A percentile compares a stretch with the other conserved stretches of the same genome.
phyloP scores from a whole-genome alignment of 192 early-diverging fungal species.

The Backusella parvicylindrica region DNA sequence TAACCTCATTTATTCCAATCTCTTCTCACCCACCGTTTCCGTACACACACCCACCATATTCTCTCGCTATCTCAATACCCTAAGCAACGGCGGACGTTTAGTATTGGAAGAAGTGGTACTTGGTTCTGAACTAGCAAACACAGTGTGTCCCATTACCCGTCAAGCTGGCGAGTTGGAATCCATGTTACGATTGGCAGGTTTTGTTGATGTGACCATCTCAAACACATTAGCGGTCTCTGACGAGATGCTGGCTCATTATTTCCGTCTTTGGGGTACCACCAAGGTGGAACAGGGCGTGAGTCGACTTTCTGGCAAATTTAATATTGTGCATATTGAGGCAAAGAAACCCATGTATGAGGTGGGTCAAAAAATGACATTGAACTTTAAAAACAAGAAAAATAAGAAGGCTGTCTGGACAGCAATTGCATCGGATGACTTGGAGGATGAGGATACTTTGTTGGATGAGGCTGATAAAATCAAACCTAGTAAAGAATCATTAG shows the following conservation, averaged over 20 bases:
- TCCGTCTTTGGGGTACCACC: constrained; percentile 56
- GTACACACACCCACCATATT: constrained; percentile 64
- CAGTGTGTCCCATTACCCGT: constrained; percentile 51
- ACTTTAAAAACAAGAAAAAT: constrained; percentile 73
- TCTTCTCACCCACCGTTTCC: constrained; percentile 50
- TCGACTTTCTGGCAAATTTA: constrained; percentile 43
- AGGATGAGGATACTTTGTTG: constrained; percentile 84
- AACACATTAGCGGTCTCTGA: constrained; percentile 38
- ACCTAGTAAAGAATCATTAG: constrained; percentile 58
- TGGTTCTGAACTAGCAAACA: constrained; percentile 33
- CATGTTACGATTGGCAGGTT: constrained; percentile 80
- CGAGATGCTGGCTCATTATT: constrained; percentile 39
- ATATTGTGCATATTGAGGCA: constrained; percentile 48
- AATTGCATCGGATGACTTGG: constrained; percentile 78
- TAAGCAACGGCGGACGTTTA: constrained; percentile 67
- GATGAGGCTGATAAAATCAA: constrained; percentile 80
- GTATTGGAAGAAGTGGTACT: constrained; percentile 69
- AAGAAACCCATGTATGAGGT: constrained; percentile 85
- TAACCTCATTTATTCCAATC: constrained; percentile 59
- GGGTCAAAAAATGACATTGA: constrained; percentile 77
- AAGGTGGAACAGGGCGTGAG: constrained; percentile 40
- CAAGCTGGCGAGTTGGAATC: constrained; percentile 59
- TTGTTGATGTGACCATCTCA: constrained; percentile 61
- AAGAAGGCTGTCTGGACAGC: constrained; percentile 46
- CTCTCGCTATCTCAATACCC: constrained; percentile 53